A percentile compares a stretch with the other conserved stretches of the same genome.
phyloP scores from a whole-genome alignment of 2,329 filamentous ascomycete genomes.

The Pestalotiopsis fici region DNA sequence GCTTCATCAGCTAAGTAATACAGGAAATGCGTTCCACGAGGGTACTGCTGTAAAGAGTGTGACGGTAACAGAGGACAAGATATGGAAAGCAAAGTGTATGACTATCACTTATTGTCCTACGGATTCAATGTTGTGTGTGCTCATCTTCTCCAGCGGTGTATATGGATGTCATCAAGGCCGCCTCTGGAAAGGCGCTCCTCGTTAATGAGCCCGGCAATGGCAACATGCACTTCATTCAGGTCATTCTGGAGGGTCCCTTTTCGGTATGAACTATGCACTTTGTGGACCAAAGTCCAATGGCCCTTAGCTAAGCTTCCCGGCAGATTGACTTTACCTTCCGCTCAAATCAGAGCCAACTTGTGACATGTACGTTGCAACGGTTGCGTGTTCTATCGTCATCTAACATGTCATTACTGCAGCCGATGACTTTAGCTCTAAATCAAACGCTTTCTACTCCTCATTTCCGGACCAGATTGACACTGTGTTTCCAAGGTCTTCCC shows the following conservation, averaged over 20 bases:
- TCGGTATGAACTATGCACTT: neutral
- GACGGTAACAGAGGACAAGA: conserved; percentile 58
- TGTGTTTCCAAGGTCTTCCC: conserved; percentile 69
- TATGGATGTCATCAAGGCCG: conserved; percentile 57
- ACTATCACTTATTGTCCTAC: too few relatives aligned
- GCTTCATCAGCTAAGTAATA: conserved; percentile 57
- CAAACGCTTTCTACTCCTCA: neutral
- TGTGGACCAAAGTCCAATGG: neutral
- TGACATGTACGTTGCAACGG: neutral
- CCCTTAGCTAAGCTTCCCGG: neutral
- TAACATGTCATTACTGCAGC: neutral
- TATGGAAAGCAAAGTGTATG: conserved; percentile 68
- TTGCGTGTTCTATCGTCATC: neutral
- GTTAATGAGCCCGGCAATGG: conserved; percentile 55
- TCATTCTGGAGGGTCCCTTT: conserved; percentile 65
- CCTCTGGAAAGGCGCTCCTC: conserved; percentile 58
- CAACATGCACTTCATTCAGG: conserved; percentile 67
- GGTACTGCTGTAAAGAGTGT: conserved; percentile 53
- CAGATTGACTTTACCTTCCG: neutral
- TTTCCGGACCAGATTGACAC: conserved; percentile 20
- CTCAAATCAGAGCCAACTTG: neutral
- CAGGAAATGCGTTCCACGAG: conserved; percentile 42
- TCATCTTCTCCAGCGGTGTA: conserved; percentile 53
- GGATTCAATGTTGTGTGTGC: conserved; percentile 15
- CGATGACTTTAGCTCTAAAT: neutral